These are phyloP conservation scores for Fusarium continuum DNA, from an alignment of 2,329 filamentous ascomycete genomes.

Conservation along the genomic window DNA sequence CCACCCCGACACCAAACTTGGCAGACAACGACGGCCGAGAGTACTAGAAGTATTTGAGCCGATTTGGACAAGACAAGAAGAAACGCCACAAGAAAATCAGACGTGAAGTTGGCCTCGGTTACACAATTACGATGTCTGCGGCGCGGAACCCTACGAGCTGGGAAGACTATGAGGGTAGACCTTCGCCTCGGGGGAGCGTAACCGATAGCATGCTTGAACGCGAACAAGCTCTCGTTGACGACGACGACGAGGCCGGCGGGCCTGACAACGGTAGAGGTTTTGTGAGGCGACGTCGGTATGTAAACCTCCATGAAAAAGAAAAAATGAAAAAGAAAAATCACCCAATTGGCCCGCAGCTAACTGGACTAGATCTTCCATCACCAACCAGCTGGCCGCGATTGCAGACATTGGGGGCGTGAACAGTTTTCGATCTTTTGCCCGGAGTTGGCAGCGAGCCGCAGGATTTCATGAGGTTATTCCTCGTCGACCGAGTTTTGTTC, in stretches of 20 bases:
- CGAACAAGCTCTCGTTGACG: slow-evolving; percentile 57
- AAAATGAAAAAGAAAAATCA: too few species aligned
- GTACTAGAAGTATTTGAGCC: too few species aligned
- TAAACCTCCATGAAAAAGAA: background rate
- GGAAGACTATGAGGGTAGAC: slow-evolving; percentile 57
- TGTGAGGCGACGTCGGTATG: slow-evolving; percentile 46
- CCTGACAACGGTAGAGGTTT: slow-evolving; percentile 40
- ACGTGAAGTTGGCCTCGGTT: slow-evolving; percentile 14
- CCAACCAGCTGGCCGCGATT: slow-evolving; percentile 64
- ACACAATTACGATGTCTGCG: slow-evolving; percentile 41
- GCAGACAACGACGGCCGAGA: slow-evolving; percentile 3
- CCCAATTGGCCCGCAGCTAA: background rate
- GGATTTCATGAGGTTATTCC: slow-evolving; percentile 89
- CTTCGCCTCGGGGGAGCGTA: slow-evolving; percentile 55
- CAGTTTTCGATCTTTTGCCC: slow-evolving; percentile 91
- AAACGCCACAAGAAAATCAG: background rate
- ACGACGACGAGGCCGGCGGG: slow-evolving; percentile 48
- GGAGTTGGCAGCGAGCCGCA: slow-evolving; percentile 91
- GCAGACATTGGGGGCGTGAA: slow-evolving; percentile 88
- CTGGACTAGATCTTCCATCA: slow-evolving; percentile 64
- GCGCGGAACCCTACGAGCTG: slow-evolving; percentile 54
- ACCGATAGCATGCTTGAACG: slow-evolving; percentile 56
- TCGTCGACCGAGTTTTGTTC: slow-evolving; percentile 77
- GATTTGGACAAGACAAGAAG: background rate
- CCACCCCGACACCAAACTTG: slow-evolving; percentile 22